Base-by-base conservation (phyloP, 257 asterid genomes). In the Ligustrum vulgare region DNA sequence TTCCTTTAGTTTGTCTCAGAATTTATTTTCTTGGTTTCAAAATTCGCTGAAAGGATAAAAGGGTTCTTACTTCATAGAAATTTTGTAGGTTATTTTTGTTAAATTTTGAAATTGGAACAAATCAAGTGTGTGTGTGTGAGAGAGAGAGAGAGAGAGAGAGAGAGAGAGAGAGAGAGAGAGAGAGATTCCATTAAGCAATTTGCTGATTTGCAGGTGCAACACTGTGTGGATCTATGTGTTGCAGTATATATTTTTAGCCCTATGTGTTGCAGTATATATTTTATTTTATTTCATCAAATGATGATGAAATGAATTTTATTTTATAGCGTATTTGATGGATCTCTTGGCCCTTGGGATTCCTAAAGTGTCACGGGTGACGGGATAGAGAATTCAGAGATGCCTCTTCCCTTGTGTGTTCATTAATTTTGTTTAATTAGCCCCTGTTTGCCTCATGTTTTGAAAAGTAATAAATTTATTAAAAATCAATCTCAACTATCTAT, bases 181-280 rank as follows among this genome's bases (percentile, higher is more conserved):
- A 13, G 76, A 72, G 71, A 64, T 56, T 73, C 74, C 80, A 64
- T 68, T 60, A 64, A 64, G 16, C 32, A 63, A 63, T 60, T 66
- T 45, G 7, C 34, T 10, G 4, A 74, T 33, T 25, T 77, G 80
- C 70, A 41, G 33, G 8, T 73, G 83, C 66, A 62, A 67, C 11
- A 35, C 54, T 73, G 79, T 77, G 79, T 82, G 85, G 90, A 84
- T 84, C 83, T 68, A 72, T 81, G 84, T 79, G 70, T 18, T 71
- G 77, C 2, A 70, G 64, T n/a, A n/a, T n/a, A n/a, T n/a, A n/a
- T n/a, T n/a, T n/a, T n/a, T n/a, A n/a, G n/a, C n/a, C n/a, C 83
- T 68, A 72, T 81, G 84, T 79, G 70, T 18, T 71, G 77, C 2
- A 70, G 64, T n/a, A n/a, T n/a, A n/a, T n/a, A n/a, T n/a, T n/a